Base-by-base conservation (phyloP, 2,329 filamentous ascomycete genomes). In the Ophiostoma perfectum region DNA sequence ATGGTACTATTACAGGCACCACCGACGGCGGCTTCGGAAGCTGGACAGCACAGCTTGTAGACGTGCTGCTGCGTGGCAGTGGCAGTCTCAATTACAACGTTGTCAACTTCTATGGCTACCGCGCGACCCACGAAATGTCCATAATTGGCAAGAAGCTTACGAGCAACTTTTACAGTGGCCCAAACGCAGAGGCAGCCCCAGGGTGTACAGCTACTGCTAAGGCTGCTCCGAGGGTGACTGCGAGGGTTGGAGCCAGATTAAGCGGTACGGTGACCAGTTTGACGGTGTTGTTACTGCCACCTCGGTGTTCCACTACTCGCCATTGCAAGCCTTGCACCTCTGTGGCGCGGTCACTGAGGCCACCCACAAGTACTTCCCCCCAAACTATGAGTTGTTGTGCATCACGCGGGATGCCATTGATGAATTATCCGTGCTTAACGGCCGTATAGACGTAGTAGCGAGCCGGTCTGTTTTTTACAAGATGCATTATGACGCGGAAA, bases 181-280 rank as follows among this genome's bases (percentile, higher is more conserved):
- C 49, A 9, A 11, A 55, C 49, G 49, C 18, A 55, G 27, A 55
- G n/a, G 8, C 11, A 11, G 49, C 49, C 14, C 49, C n/a, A 27
- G 49, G 18, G 49, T 55, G 5, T 55, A 27, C n/a, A 55, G 49
- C 14, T 55, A 55, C 75, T 86, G 83, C 75, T 76, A 79, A 71
- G 81, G 80, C 16, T 83, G 81, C 72, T 82, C 80, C 12, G 78
- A 81, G 49, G 81, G 81, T 8, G 80, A 82, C 1, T 78, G 83
- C 58, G 81, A 84, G 74, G 83, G 81, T n/a, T 80, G 80, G 79
- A 79, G 77, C 45, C 77, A 79, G 70, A 76, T 79, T 5, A 78
- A 81, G 71, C 76, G 77, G n/a, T 81, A 72, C 68, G 76, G 72
- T 2, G 75, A 78, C 8, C 74, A 78, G 64, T 83, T 79, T 68